Evolutionary conservation across 345 rosid species (phyloP), one percentile per base, ranked within the genome.

Genomic region (Bruguiera sexangula): DNA sequence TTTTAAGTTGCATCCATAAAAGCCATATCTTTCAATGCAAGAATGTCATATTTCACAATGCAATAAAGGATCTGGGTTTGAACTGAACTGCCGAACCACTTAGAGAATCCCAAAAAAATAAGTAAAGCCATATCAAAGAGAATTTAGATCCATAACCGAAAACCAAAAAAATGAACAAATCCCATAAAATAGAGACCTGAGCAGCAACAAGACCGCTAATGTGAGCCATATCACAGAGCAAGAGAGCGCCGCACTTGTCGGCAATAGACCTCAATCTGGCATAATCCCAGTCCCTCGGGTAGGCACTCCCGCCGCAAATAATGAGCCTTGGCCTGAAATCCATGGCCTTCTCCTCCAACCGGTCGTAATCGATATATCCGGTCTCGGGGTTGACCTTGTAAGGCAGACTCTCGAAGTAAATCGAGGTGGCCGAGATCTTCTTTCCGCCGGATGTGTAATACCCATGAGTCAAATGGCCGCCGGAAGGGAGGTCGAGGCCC

Each of bases 171-270:
- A 22, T 18, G 32, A 15, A 56, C 22, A 22, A 55, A 18, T 34
- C 20, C 29, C 65, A 70, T 31, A 46, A 19, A 57, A 3, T 15
- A 24, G 10, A 77, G 79, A 95, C 99, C 99, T 96, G 91, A 74
- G 99, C 99, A 79, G 99, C 97, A 69, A 96, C 98, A 48, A 96
- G 99, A 64, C 99, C 99, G 69, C 99, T 96, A 72, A 92, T 96
- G 79, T 96, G 99, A 81, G 99, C 99, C 99, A 96, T 96, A 60
- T 96, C 99, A 67, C 98, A 90, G 16, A 96, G 93, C 91, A 96
- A 79, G 27, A 96, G 91, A 36, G 99, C 97, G 58, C 98, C 98
- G 52, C 90, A 86, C 80, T 92, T 96, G 43, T 96, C 96, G 16
- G 99, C 99, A 51, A 96, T 62, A 26, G 85, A 75, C 78, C 88